Evolutionary conservation across 2,329 filamentous ascomycete genomes (phyloP), one percentile per base, ranked within the genome.

Genomic region (Neophaeococcomyces aloes): DNA sequence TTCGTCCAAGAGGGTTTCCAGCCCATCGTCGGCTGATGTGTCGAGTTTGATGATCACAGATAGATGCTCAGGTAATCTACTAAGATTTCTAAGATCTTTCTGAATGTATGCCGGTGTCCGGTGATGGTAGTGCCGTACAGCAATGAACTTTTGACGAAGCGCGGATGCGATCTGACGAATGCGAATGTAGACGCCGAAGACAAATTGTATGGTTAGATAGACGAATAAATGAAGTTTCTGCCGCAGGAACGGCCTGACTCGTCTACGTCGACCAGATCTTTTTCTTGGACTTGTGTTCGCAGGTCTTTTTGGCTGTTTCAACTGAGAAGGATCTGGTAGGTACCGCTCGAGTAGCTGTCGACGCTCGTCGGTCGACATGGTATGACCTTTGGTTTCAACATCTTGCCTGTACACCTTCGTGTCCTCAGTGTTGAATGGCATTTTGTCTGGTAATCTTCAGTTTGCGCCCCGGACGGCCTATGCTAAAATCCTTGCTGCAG

Each of bases 41-140:
- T 89, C 79, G 37, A 85, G 69, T 46, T 81, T 81, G 46, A 98
- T 66, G 43, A 96, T 81, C 8, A 94, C 81, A 59, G 87, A 95
- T 39, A 98, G 63, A 59, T 98, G 91, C 52, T 83, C 76, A 2
- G 91, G 91, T 48, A 93, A 65, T 55, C 82, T 78, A 46, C 71
- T 74, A 45, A 98, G 65, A 7, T 74, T 72, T 61, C 78, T 78
- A 19, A 96, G 81, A 65, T 98, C 91, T 57, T 83, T 81, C 57
- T 82, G 79, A 54, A 98, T 94, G 59, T 94, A 78, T 60, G 94
- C 86, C 6, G 91, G 91, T 1, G 89, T 94, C 41, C 86, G 84
- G 64, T 98, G 91, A 66, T 98, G 93, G 67, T 98, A 91, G 62
- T 89, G 88, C 43, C 94, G 71, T 48, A 96, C 75, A 7, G 86